Percentiles rank a stretch among this genome's conserved stretches.
These are phyloP conservation scores for Corylus heterophylla DNA, from an alignment of 306 rosid species.

Conservation along the genomic window DNA sequence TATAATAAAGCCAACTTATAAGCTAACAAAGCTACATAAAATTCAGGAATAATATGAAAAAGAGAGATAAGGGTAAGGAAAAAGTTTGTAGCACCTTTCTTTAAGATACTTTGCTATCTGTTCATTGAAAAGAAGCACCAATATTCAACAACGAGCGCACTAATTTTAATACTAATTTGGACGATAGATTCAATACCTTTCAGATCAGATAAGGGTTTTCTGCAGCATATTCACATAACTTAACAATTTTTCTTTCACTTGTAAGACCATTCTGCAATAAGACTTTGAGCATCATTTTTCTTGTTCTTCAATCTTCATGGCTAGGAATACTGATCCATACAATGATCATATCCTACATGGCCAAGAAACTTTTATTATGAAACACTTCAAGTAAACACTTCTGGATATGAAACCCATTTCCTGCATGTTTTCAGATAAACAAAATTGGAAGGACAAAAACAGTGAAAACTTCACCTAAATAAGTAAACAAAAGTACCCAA, in stretches of 20 bases:
- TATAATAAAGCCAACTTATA: background rate
- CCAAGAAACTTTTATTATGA: slow-evolving; percentile 15
- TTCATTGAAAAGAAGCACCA: slow-evolving; percentile 17
- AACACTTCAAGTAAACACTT: slow-evolving; percentile 43
- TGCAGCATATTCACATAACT: slow-evolving; percentile 93
- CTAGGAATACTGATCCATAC: slow-evolving; percentile 1
- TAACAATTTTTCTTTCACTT: slow-evolving; percentile 78
- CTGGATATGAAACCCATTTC: slow-evolving; percentile 90
- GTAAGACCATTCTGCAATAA: slow-evolving; percentile 71
- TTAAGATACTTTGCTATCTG: slow-evolving; percentile 93
- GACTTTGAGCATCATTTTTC: slow-evolving; percentile 13
- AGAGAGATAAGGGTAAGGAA: background rate
- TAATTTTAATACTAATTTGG: background rate
- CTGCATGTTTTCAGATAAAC: slow-evolving; percentile 36
- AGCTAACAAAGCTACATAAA: background rate
- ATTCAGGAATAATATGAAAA: background rate
- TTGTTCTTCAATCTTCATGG: slow-evolving; percentile 9
- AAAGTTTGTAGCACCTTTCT: slow-evolving; percentile 63
- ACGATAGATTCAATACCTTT: slow-evolving; percentile 52
- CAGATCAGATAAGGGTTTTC: slow-evolving; percentile 86
- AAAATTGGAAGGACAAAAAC: slow-evolving; percentile 10
- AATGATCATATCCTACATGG: background rate
- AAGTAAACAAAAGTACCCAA: slow-evolving; percentile 3
- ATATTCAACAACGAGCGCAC: slow-evolving; percentile 31
- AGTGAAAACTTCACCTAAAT: slow-evolving; percentile 11